A percentile compares a stretch with the other conserved stretches of the same genome.
These are phyloP conservation scores for Cordyceps militaris DNA, from an alignment of 2,329 filamentous ascomycete species.

Conservation along the genomic window DNA sequence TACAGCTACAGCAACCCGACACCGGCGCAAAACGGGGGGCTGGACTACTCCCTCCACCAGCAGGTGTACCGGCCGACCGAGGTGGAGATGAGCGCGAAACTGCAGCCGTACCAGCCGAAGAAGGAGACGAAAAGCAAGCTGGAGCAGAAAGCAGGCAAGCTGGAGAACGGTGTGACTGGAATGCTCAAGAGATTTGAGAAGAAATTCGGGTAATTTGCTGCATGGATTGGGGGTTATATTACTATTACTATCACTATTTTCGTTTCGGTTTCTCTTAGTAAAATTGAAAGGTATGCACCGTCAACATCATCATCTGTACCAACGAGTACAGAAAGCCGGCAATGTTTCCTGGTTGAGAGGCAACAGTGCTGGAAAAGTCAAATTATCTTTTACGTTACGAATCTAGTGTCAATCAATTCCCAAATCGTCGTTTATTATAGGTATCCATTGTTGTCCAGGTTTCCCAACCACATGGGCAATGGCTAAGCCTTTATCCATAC, in stretches of 20 bases:
- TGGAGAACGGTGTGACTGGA: conserved; percentile 64
- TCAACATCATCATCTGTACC: no score
- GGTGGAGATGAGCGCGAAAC: conserved; percentile 38
- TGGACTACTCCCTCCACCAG: conserved; percentile 56
- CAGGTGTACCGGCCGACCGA: conserved; percentile 65
- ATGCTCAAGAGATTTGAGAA: conserved; percentile 76
- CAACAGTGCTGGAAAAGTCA: no score
- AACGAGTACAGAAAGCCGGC: no score
- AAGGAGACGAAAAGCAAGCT: conserved; percentile 45
- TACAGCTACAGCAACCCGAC: conserved; percentile 37
- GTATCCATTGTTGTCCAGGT: background rate
- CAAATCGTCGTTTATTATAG: no score
- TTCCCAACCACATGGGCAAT: background rate
- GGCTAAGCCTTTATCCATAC: background rate
- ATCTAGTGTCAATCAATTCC: no score
- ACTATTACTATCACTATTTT: no score
- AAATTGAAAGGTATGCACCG: no score
- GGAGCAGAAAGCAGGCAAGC: conserved; percentile 56
- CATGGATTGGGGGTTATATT: no score
- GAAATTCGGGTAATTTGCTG: conserved; percentile 47
- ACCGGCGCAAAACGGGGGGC: conserved; percentile 18
- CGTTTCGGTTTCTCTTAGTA: background rate
- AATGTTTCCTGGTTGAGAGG: no score
- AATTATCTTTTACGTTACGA: no score
- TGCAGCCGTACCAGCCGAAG: conserved; percentile 35